Percentiles rank a stretch among this genome's conserved stretches.
These are phyloP conservation scores for Rosa chinensis DNA, from an alignment of 306 rosid species.

Conservation along the genomic window DNA sequence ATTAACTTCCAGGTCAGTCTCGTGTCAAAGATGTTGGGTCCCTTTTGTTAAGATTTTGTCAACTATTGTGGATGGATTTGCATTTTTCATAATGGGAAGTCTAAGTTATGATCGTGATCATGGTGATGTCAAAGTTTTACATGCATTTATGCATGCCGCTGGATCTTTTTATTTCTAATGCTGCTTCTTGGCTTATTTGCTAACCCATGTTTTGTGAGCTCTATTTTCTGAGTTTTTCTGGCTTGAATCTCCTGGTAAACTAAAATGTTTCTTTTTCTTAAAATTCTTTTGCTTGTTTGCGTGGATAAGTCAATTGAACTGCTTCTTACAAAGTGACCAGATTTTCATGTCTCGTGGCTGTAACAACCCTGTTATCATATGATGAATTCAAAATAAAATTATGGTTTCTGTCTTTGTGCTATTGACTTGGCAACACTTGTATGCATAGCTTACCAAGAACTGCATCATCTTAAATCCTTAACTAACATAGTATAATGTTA, in stretches of 20 bases:
- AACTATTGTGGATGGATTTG: neutral
- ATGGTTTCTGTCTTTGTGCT: neutral
- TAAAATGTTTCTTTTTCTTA: neutral
- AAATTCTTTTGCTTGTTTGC: neutral
- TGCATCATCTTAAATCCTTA: neutral
- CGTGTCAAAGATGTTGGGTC: neutral
- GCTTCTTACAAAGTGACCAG: neutral
- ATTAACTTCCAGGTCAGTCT: slow-evolving; percentile 66
- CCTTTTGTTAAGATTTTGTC: neutral
- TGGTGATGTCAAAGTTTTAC: neutral
- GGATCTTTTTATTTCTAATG: neutral
- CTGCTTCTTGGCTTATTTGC: neutral
- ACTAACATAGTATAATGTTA: neutral
- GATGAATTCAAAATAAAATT: neutral
- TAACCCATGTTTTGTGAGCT: neutral
- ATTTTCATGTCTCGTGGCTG: neutral
- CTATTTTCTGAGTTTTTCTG: too few relatives aligned
- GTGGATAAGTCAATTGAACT: neutral
- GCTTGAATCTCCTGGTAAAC: too few relatives aligned
- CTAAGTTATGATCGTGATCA: neutral
- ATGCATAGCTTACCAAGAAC: neutral
- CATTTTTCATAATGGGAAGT: neutral
- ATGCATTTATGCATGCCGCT: neutral
- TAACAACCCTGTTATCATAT: neutral
- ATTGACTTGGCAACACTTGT: slow-evolving; percentile 4